Conservation (phyloP, 1,284 basidiomycete genomes). For the Athelia psychrophila region DNA sequence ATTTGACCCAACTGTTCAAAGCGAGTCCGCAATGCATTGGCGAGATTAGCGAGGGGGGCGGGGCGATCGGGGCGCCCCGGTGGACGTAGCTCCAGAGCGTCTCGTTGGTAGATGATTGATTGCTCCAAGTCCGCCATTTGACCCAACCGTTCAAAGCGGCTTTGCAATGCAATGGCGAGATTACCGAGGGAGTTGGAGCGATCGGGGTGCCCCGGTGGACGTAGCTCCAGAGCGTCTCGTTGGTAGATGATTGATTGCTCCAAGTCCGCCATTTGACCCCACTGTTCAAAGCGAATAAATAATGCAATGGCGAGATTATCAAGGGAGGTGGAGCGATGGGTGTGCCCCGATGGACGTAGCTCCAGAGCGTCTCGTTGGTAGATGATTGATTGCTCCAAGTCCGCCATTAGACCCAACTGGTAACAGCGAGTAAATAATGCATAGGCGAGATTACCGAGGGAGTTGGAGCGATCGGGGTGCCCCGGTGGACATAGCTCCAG, state of each 20-base stretch:
- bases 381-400: too few species aligned
- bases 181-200: conserved; percentile 15
- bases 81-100: conserved; percentile 20
- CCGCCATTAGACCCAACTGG: too few species aligned
- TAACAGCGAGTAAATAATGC: too few species aligned
- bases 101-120: conserved; percentile 20
- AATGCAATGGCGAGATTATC: conserved; percentile 1
- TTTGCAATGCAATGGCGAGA: not conserved
- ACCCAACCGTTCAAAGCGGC: too few species aligned
- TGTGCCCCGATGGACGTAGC: conserved; percentile 8
- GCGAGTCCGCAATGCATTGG: too few species aligned
- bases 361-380: too few species aligned
- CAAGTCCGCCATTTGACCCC: too few species aligned
- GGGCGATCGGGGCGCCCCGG: not conserved
- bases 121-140: conserved; percentile 2
- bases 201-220: conserved; percentile 10
- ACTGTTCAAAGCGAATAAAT: too few species aligned
- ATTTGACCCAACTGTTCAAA: not conserved
- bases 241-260: too few species aligned
- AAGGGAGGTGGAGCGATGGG: conserved; percentile 15
- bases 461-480: conserved; percentile 14
- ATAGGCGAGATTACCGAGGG: conserved; percentile 9
- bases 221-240: too few species aligned
- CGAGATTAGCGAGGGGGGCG: too few species aligned
- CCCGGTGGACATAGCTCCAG: conserved; percentile 2